Conservation (phyloP, 208 protist genomes). For the Endotrypanum monterogeii region DNA sequence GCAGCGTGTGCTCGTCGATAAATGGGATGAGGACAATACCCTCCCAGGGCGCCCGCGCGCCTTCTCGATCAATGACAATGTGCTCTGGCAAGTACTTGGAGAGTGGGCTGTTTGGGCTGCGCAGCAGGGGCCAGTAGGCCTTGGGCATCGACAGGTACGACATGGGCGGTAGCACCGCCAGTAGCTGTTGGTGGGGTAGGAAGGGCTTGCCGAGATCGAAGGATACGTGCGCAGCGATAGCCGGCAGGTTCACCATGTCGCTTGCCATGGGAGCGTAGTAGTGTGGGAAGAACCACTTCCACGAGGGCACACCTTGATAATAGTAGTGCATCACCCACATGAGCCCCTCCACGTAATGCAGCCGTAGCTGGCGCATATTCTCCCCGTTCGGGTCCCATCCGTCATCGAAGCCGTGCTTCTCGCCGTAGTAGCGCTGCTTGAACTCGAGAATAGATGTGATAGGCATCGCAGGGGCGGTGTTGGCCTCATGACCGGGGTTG, state of each 20-base stretch:
- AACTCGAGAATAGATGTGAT: constrained; percentile 73
- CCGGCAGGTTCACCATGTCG: constrained; percentile 84
- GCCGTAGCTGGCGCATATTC: constrained; percentile 66
- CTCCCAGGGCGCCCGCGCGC: constrained; percentile 87
- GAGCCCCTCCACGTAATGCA: constrained; percentile 89
- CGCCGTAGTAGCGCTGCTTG: constrained; percentile 85
- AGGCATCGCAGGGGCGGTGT: constrained; percentile 29
- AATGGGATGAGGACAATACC: constrained; percentile 93
- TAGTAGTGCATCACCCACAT: constrained; percentile 92
- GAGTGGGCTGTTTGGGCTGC: constrained; percentile 69
- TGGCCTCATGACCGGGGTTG: constrained; percentile 69
- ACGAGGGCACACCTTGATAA: constrained; percentile 85
- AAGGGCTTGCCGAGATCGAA: constrained; percentile 86
- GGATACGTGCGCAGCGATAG: constrained; percentile 47
- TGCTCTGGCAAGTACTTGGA: constrained; percentile 82
- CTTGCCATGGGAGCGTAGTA: constrained; percentile 93
- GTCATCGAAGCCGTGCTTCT: constrained; percentile 83
- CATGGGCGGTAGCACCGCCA: constrained; percentile 97
- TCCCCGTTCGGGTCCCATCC: constrained; percentile 67
- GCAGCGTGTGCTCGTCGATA: constrained; percentile 80
- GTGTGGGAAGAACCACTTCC: constrained; percentile 94
- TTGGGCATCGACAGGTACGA: constrained; percentile 89
- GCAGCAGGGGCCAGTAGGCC: constrained; percentile 88
- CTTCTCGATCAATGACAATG: constrained; percentile 89
- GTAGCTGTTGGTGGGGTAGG: constrained; percentile 96